Evolutionary conservation across 2,329 filamentous ascomycete genomes (phyloP), one percentile per base, ranked within the genome.

Genomic region (Colletotrichum abscissum): DNA sequence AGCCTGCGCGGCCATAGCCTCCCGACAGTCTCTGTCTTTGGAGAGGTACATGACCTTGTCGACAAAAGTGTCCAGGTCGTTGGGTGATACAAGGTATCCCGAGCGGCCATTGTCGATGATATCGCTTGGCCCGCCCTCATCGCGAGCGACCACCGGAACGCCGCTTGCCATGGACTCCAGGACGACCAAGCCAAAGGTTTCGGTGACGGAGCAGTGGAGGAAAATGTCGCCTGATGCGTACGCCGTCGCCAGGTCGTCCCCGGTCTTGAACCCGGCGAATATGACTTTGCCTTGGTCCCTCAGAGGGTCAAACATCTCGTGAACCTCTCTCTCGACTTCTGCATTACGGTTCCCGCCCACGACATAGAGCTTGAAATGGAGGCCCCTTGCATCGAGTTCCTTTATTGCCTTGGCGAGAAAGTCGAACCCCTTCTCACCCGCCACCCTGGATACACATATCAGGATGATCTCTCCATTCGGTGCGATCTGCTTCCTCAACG

Each of bases 191-290:
- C 92, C 92, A 79, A 94, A 93, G 0, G 92, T 94, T 80, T 94
- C 92, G 0, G 92, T 93, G 70, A 93, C 84, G 26, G 90, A 93
- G 81, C 91, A 93, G 81, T 94, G 92, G 16, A 94, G 81, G 78
- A 94, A 93, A n/a, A 94, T 76, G 78, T 94, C 92, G 0, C 89
- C 91, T 4, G 89, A 89, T 2, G 92, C 91, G 76, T 93, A 94
- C 11, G 90, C 88, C n/a, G 86, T 83, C n/a, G 91, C 91, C 9
- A 94, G 85, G 2, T 87, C 86, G 63, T 86, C 86, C 12, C 92
- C 91, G 0, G 88, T 86, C 75, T 90, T 86, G 82, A 93, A 91
- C 0, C 92, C 92, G 0, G 91, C 89, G 79, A 94, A 94, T n/a
- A 90, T 77, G 49, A 93, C 91, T 63, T 87, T 88, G 38, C 89